A percentile compares a stretch with the other conserved stretches of the same genome.
These are phyloP conservation scores for Emmonsia crescens DNA, from an alignment of 2,329 filamentous ascomycete genomes.

Conservation along the genomic window DNA sequence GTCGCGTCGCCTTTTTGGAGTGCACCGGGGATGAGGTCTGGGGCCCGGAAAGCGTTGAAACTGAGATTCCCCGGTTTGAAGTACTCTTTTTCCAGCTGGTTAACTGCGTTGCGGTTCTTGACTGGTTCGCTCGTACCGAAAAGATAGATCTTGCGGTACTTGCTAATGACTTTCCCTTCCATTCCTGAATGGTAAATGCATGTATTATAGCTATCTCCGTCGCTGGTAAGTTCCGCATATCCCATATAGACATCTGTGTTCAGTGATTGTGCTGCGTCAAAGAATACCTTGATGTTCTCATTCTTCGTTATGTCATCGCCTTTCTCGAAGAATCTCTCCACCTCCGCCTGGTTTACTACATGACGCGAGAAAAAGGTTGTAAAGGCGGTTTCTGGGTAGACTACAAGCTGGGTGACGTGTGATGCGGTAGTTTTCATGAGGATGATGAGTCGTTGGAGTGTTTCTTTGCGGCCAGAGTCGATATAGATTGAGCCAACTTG, in stretches of 20 bases:
- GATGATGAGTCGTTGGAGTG: neutral
- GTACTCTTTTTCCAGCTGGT: neutral
- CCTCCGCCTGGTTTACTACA: neutral
- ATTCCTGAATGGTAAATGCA: neutral
- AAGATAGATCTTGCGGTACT: constrained; percentile 2
- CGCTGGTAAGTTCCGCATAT: neutral
- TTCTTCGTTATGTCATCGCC: constrained; percentile 1
- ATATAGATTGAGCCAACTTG: neutral
- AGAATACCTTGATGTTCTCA: neutral
- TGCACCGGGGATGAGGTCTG: neutral
- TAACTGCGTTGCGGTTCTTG: neutral
- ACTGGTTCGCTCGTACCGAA: neutral
- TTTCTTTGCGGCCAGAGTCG: neutral
- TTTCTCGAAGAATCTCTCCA: neutral
- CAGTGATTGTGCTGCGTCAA: neutral
- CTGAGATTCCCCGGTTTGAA: neutral
- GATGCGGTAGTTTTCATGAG: neutral
- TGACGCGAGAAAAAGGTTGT: constrained; percentile 1
- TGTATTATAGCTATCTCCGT: neutral
- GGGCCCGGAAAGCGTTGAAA: neutral
- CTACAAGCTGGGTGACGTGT: neutral
- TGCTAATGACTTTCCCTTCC: neutral
- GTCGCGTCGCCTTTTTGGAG: neutral
- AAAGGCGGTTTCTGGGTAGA: constrained; percentile 1
- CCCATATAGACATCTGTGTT: neutral